Evolutionary conservation across 202 grass and related monocot genomes (phyloP).

Genomic region (Panicum virgatum): DNA sequence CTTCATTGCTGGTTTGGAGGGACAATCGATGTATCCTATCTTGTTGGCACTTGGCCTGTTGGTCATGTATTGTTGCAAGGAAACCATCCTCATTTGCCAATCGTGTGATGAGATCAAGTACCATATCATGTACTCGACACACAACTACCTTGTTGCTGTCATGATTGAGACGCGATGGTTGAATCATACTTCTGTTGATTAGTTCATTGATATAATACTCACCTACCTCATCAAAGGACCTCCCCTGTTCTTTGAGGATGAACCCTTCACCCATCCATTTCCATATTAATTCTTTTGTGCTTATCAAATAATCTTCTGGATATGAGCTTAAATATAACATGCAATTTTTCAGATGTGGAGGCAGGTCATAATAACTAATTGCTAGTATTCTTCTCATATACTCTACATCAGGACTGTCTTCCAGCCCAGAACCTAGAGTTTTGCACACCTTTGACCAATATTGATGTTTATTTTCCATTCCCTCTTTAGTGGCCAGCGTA

Average conservation of each 20-base stretch:
- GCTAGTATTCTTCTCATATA: constrained; percentile 5
- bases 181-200: no score
- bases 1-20: neutral
- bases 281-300: no score
- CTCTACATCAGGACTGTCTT: neutral
- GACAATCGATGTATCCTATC: neutral
- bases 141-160: no score
- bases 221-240: no score
- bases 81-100: constrained; percentile 1
- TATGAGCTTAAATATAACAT: neutral
- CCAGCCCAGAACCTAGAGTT: neutral
- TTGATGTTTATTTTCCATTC: neutral
- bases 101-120: neutral
- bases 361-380: constrained; percentile 11
- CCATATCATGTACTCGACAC: neutral
- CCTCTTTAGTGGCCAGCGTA: neutral
- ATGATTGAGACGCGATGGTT: no score
- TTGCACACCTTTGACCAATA: neutral
- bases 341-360: neutral
- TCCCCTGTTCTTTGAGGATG: no score
- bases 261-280: no score
- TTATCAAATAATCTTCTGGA: neutral
- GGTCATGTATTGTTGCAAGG: neutral
- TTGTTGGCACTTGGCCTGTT: fast-evolving
- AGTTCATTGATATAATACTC: no score